Evolutionary conservation across 1,284 basidiomycete species (phyloP), one percentile per base, ranked within the genome.

Genomic region (Ganoderma lucidum): DNA sequence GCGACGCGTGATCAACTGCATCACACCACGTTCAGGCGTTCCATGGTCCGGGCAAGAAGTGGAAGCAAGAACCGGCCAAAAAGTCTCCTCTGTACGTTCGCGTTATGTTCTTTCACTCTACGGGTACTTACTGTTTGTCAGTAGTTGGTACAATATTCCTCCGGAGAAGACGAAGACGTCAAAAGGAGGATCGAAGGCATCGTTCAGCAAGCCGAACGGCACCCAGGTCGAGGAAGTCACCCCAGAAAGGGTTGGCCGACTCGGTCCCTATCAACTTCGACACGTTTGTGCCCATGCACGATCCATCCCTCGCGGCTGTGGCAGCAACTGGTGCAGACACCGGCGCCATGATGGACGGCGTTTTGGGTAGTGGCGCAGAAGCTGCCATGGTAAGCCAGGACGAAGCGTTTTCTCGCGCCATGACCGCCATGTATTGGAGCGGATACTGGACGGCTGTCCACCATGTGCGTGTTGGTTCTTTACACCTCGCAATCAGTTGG

Each of bases 401-500:
- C 71, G 91, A 94, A 74, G 92, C 92, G 1, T 94, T 94, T 78
- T 82, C 85, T 45, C 88, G 89, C 65, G 93, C 93, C 2, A 74
- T 93, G 75, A 85, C 84, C 30, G 91, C 93, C 19, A 93, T 91
- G 88, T 94, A 94, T 77, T 94, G 93, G 93, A 84, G 85, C 42
- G 93, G 93, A 19, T 94, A 94, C 78, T 94, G 93, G 92, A 93
- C 92, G 2, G 93, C 93, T 2, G 84, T 93, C 62, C 94, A 94
- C 77, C 90, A 94, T 78, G 92, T 91, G 76, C 32, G 78, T 76
- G 23, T 53, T 3, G 28, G 32, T 39, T 23, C 35, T 67, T 17
- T 3, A 30, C 37, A 35, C 28, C 35, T 35, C 8, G 35, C 8
- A 35, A 5, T 8, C 4, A 35, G 30, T 48, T 15, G n/a, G 23